Evolutionary conservation across 257 asterid genomes (phyloP).

Genomic region (Solanum boliviense): DNA sequence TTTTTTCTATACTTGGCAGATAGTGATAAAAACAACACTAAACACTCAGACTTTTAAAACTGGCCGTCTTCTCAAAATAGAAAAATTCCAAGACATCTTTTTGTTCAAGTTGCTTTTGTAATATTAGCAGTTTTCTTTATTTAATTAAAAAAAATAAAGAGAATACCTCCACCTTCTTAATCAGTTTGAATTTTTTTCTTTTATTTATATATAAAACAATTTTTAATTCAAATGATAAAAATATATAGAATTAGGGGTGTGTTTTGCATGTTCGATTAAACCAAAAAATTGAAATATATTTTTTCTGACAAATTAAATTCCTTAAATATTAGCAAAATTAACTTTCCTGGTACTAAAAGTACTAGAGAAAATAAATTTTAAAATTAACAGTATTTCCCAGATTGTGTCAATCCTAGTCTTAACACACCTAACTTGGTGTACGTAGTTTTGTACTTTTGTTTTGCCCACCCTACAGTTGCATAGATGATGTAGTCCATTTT

Average conservation of each 20-base stretch:
- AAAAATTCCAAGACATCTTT: neutral
- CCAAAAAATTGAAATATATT: neutral
- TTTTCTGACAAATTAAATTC: neutral
- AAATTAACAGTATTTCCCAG: no score
- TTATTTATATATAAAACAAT: neutral
- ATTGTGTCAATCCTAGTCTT: neutral
- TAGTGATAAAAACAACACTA: neutral
- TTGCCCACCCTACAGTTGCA: no score
- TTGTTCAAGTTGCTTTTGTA: neutral
- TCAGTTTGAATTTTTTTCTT: neutral
- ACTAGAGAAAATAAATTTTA: no score
- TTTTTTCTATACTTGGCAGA: neutral
- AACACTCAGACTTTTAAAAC: neutral
- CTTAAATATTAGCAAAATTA: neutral
- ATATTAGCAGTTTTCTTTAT: neutral
- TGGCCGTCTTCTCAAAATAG: neutral
- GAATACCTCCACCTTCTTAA: neutral
- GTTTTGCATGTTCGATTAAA: neutral
- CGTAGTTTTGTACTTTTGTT: no score
- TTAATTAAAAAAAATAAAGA: neutral
- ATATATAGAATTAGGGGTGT: neutral
- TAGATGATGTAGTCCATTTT: no score
- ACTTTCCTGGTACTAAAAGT: neutral
- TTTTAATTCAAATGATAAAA: neutral
- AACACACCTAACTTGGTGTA: neutral